These are phyloP conservation scores for Daldinia vernicosa DNA, from an alignment of 495 filamentous ascomycete genomes.

Conservation along the genomic window DNA sequence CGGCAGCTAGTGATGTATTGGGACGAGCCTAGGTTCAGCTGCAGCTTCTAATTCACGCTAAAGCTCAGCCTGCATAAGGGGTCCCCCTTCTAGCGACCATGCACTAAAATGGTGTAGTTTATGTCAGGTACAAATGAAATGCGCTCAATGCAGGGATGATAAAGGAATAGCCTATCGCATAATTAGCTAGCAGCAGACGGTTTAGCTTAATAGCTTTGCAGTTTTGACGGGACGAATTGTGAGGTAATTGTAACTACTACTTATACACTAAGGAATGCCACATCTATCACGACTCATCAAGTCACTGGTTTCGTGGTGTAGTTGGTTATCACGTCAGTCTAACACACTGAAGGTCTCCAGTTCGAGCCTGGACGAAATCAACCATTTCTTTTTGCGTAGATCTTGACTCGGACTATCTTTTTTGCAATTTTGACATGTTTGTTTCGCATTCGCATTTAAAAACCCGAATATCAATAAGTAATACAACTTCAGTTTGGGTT, in stretches of 20 bases:
- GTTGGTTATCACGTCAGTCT: constrained; percentile 19
- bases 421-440: background rate
- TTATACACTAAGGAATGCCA: background rate
- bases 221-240: background rate
- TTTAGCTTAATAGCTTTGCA: background rate
- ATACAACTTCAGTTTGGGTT: too few species aligned
- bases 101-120: constrained; percentile 21
- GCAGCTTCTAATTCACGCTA: constrained; percentile 10
- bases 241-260: background rate
- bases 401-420: background rate
- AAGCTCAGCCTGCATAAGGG: constrained; percentile 31
- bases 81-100: constrained; percentile 14
- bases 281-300: too few species aligned
- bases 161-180: background rate
- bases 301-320: constrained; percentile 7
- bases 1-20: constrained; percentile 25
- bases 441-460: background rate
- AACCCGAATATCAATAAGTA: background rate
- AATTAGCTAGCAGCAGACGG: background rate
- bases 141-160: constrained; percentile 15
- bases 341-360: constrained; percentile 17
- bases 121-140: constrained; percentile 37
- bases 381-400: background rate
- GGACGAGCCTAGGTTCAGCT: constrained; percentile 5
- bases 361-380: constrained; percentile 10